Conservation (phyloP, 331 rosid species). For the Malus hybrid region DNA sequence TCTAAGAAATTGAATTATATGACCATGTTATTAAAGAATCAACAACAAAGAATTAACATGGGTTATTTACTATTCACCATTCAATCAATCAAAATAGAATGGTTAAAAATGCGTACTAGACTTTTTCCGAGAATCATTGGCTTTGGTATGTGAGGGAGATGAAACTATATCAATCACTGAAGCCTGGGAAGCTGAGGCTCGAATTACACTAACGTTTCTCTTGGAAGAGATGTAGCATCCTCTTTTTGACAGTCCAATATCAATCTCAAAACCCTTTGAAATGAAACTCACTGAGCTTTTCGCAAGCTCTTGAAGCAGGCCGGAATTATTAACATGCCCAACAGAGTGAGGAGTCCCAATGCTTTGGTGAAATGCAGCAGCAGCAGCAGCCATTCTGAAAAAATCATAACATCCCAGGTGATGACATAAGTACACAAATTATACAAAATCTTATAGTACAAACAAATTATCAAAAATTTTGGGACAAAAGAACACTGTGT, state of each 20-base stretch:
- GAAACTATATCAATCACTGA: conserved; percentile 62
- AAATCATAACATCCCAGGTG: neutral
- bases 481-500: neutral
- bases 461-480: neutral
- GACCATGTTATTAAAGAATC: neutral
- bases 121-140: conserved; percentile 51
- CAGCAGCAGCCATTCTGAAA: conserved; percentile 67
- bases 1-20: too few species aligned
- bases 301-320: conserved; percentile 28
- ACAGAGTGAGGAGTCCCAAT: conserved; percentile 42
- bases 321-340: conserved; percentile 19
- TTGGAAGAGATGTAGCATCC: conserved; percentile 20
- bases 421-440: neutral
- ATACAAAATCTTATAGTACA: neutral
- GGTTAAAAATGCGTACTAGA: conserved; percentile 44
- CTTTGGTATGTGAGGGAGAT: conserved; percentile 49
- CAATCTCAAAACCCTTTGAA: conserved; percentile 33
- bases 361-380: conserved; percentile 53
- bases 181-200: conserved; percentile 55
- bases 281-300: conserved; percentile 33
- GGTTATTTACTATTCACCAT: neutral
- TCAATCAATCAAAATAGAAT: neutral
- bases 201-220: conserved; percentile 34
- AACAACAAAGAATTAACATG: neutral
- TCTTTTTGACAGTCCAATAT: conserved; percentile 38